These are phyloP conservation scores for Chlamydomonas sp. DNA, from an alignment of 139 green algal species.

Conservation along the genomic window DNA sequence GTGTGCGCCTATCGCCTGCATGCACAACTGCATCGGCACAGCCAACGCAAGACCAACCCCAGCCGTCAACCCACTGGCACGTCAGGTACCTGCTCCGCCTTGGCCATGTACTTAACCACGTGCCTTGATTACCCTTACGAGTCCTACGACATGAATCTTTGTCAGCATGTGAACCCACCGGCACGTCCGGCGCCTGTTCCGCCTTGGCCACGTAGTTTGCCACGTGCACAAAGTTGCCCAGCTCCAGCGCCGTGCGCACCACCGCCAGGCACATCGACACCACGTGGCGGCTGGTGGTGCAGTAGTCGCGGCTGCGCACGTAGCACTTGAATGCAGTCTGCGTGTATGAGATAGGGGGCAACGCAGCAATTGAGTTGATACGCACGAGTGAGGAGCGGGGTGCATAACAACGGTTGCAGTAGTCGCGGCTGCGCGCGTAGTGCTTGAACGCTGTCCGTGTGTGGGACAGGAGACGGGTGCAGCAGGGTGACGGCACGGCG, in stretches of 20 bases:
- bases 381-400: neutral
- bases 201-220: conserved; percentile 89
- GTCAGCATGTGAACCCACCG: neutral
- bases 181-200: conserved; percentile 70
- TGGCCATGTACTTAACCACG: conserved; percentile 88
- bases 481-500: too few species aligned
- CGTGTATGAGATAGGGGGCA: neutral
- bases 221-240: conserved; percentile 89
- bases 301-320: conserved; percentile 92
- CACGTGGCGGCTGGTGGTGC: conserved; percentile 88
- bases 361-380: neutral
- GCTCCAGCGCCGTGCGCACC: conserved; percentile 80
- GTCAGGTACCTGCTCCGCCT: conserved; percentile 81
- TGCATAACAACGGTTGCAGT: too few species aligned
- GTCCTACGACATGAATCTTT: too few species aligned
- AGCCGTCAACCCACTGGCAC: neutral
- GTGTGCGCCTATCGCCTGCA: too few species aligned
- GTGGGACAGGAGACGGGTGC: too few species aligned
- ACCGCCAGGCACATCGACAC: conserved; percentile 91
- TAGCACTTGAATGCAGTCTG: conserved; percentile 93
- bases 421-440: too few species aligned
- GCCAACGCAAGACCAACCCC: too few species aligned
- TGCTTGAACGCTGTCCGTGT: too few species aligned
- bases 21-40: too few species aligned
- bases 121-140: conserved; percentile 77